Conservation (phyloP, 768 basidiomycete species). For the Mycena indigotica region DNA sequence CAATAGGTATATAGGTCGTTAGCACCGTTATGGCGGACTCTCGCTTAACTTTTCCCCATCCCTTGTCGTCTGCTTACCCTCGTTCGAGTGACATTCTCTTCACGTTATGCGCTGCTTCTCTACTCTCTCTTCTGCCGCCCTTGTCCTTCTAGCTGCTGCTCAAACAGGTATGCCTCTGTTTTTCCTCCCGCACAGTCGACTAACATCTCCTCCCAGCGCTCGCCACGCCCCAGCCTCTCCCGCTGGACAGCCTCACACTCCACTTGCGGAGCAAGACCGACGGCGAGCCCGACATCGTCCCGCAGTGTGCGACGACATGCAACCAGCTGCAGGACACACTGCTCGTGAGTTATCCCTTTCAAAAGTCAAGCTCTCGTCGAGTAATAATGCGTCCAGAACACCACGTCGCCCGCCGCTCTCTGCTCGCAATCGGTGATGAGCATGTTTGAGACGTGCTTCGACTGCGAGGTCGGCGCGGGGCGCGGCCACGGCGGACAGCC, state of each 20-base stretch:
- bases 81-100: no score
- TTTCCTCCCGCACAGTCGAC: background rate
- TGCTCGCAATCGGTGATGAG: constrained; percentile 10
- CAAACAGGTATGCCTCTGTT: background rate
- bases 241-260: background rate
- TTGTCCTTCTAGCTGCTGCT: background rate
- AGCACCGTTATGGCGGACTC: no score
- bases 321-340: constrained; percentile 1
- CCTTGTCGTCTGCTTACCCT: background rate
- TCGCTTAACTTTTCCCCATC: background rate
- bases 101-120: background rate
- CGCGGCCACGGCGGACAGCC: background rate
- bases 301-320: constrained; percentile 4
- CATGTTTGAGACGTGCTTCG: constrained; percentile 10
- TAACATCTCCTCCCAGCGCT: background rate
- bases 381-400: constrained; percentile 4
- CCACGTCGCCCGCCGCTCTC: background rate
- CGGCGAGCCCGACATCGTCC: background rate
- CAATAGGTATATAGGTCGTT: no score
- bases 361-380: background rate
- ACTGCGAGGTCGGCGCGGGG: constrained; percentile 10
- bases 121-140: background rate
- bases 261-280: constrained; percentile 1
- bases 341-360: background rate
- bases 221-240: background rate